Evolutionary conservation across 176 grass and related monocot species (phyloP).

Genomic region (Rhynchospora breviuscula): DNA sequence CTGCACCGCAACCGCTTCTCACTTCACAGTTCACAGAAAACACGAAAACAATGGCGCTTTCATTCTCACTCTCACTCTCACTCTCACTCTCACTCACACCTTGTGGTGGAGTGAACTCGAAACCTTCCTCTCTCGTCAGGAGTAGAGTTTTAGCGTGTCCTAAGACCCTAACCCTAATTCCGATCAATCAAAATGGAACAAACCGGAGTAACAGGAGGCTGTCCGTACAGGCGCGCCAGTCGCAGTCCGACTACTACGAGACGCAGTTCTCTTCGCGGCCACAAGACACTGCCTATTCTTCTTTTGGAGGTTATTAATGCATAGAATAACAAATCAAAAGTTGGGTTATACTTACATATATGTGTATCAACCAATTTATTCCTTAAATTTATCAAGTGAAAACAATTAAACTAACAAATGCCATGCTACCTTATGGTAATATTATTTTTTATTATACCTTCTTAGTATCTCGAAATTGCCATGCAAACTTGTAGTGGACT

Average conservation of each 20-base stretch:
- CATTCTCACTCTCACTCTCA: background rate
- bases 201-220: background rate
- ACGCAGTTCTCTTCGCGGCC: background rate
- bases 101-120: background rate
- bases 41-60: background rate
- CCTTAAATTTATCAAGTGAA: too few relatives aligned
- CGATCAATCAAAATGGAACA: background rate
- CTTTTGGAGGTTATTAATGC: background rate
- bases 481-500: background rate
- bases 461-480: background rate
- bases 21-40: background rate
- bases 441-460: background rate
- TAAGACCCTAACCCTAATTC: conserved; percentile 10
- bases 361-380: too few relatives aligned
- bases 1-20: background rate
- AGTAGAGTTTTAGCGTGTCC: background rate
- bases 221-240: conserved; percentile 12
- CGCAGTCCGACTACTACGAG: conserved; percentile 17
- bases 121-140: background rate
- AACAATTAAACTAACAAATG: background rate
- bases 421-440: background rate
- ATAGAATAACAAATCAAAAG: too few relatives aligned
- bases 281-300: background rate
- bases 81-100: background rate
- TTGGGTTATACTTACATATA: too few relatives aligned